A percentile compares a stretch with the other conserved stretches of the same genome.
phyloP scores from a whole-genome alignment of 495 filamentous ascomycete species.

The Recurvomyces mirabilis region DNA sequence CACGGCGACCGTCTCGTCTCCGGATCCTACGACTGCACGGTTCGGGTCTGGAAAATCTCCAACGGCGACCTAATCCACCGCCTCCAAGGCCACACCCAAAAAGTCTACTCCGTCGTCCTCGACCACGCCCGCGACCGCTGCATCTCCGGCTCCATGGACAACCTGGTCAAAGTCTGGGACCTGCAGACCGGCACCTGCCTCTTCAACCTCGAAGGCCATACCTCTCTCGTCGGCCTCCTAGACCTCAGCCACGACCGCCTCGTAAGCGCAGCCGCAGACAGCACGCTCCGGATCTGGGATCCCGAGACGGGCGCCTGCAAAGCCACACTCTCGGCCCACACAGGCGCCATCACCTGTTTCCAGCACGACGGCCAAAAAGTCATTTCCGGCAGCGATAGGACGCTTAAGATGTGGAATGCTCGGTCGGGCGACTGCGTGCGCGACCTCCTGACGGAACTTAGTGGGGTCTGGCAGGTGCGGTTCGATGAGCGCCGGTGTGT shows the following conservation, averaged over 20 bases:
- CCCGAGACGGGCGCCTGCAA: slow-evolving; percentile 87
- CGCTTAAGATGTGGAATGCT: slow-evolving; percentile 98
- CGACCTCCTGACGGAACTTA: slow-evolving; percentile 90
- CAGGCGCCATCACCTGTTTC: slow-evolving; percentile 96
- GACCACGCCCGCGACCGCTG: slow-evolving; percentile 87
- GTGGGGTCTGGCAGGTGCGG: slow-evolving; percentile 95
- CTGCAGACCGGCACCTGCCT: slow-evolving; percentile 76
- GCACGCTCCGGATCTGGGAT: slow-evolving; percentile 94
- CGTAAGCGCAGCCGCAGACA: slow-evolving; percentile 91
- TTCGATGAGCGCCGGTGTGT: slow-evolving; percentile 95
- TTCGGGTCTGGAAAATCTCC: slow-evolving; percentile 95
- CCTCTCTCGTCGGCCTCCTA: slow-evolving; percentile 83
- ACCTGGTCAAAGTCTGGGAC: slow-evolving; percentile 95
- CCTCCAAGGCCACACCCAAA: slow-evolving; percentile 78
- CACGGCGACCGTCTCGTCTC: slow-evolving; percentile 96
- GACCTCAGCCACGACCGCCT: slow-evolving; percentile 79
- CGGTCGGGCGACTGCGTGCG: slow-evolving; percentile 82
- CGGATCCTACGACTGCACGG: slow-evolving; percentile 92
- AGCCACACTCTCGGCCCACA: slow-evolving; percentile 79
- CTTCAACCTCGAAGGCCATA: slow-evolving; percentile 87
- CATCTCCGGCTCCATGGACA: slow-evolving; percentile 98
- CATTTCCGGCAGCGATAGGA: slow-evolving; percentile 89
- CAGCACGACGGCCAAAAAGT: slow-evolving; percentile 96
- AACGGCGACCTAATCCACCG: slow-evolving; percentile 83
- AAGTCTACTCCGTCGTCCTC: slow-evolving; percentile 95